Conservation (phyloP, 257 asterid species). For the Nicotiana noctiflora region DNA sequence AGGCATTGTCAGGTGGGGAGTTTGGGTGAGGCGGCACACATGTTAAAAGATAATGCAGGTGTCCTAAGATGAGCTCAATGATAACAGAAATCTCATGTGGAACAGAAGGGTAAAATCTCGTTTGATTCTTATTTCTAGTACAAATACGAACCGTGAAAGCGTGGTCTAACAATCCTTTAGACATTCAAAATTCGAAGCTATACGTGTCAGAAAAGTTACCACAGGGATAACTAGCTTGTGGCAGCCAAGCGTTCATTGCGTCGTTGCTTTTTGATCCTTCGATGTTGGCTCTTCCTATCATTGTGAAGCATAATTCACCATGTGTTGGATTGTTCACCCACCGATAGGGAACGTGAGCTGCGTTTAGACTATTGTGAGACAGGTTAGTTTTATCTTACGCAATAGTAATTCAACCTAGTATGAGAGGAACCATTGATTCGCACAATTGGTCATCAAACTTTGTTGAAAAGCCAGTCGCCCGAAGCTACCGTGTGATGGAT, state of each 20-base stretch:
- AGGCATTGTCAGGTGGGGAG: conserved; percentile 36
- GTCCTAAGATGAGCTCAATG: conserved; percentile 11
- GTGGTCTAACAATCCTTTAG: conserved; percentile 39
- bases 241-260: not conserved
- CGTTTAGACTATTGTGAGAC: too few species aligned
- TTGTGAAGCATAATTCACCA: too few species aligned
- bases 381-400: too few species aligned
- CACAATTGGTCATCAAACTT: too few species aligned
- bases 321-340: too few species aligned
- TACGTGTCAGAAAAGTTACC: conserved; percentile 37
- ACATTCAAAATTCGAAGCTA: conserved; percentile 34
- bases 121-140: not conserved
- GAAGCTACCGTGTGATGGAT: too few species aligned
- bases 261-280: too few species aligned
- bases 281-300: too few species aligned
- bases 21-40: conserved; percentile 32
- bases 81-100: not conserved
- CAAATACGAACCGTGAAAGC: conserved; percentile 24
- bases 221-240: conserved; percentile 31
- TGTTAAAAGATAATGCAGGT: conserved; percentile 20
- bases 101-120: not conserved
- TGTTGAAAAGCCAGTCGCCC: too few species aligned
- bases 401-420: too few species aligned
- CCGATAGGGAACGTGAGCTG: too few species aligned
- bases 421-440: too few species aligned